phyloP scores from a whole-genome alignment of 2,329 filamentous ascomycete species.

The Fonsecaea monophora region DNA sequence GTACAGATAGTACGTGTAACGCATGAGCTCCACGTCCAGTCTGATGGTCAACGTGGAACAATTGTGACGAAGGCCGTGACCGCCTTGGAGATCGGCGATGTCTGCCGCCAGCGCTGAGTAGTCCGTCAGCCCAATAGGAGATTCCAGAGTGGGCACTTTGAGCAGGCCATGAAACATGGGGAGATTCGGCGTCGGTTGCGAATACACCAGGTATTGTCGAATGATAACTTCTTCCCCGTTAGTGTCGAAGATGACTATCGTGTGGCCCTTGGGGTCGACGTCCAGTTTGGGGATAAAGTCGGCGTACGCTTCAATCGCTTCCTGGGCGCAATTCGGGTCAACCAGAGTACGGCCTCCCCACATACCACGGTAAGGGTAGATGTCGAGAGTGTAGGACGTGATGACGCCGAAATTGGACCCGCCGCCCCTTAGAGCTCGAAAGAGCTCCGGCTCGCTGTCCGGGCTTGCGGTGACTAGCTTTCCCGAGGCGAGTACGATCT shows the following conservation, averaged over 20 bases:
- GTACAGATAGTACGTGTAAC: slow-evolving; percentile 39
- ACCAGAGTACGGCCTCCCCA: slow-evolving; percentile 51
- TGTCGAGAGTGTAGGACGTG: slow-evolving; percentile 7
- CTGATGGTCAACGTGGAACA: slow-evolving; percentile 46
- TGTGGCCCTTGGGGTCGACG: slow-evolving; percentile 45
- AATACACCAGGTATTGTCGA: slow-evolving; percentile 16
- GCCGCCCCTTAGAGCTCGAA: slow-evolving; percentile 61
- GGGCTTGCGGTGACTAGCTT: slow-evolving; percentile 55
- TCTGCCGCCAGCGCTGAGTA: neutral
- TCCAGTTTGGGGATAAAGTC: slow-evolving; percentile 42
- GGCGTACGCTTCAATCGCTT: slow-evolving; percentile 45
- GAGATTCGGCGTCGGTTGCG: slow-evolving; percentile 1
- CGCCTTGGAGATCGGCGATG: slow-evolving; percentile 39
- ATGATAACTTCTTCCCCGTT: slow-evolving; percentile 6
- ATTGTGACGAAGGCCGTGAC: slow-evolving; percentile 42
- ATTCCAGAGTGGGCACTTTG: slow-evolving; percentile 39
- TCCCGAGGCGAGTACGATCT: neutral
- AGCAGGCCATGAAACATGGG: slow-evolving; percentile 48
- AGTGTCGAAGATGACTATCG: slow-evolving; percentile 44
- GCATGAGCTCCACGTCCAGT: slow-evolving; percentile 42
- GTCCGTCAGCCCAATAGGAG: slow-evolving; percentile 7
- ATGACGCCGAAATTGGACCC: slow-evolving; percentile 62
- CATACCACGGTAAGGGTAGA: slow-evolving; percentile 45
- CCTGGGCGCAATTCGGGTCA: slow-evolving; percentile 40
- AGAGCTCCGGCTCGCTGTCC: slow-evolving; percentile 57